Evolutionary conservation across 2,329 filamentous ascomycete species (phyloP).

Genomic region (Colletotrichum cereale): DNA sequence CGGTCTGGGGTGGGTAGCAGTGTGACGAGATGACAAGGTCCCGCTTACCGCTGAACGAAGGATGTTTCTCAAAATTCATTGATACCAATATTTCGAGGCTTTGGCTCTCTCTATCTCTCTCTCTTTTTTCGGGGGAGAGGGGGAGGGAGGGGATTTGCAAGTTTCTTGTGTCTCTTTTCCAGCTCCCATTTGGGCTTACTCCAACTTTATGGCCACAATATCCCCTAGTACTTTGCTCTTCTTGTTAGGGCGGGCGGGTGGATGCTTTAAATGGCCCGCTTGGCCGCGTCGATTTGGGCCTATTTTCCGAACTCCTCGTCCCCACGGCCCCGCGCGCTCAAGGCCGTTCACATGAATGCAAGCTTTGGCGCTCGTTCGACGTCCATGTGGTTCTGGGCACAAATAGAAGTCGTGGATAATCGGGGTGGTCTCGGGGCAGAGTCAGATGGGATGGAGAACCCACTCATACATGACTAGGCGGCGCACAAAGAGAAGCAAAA

Average conservation of each 20-base stretch:
- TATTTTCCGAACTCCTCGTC: constrained; percentile 1
- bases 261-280: neutral
- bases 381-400: neutral
- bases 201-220: neutral
- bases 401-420: neutral
- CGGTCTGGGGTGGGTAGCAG: constrained; percentile 6
- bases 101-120: too few species aligned
- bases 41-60: too few species aligned
- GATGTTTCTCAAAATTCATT: neutral
- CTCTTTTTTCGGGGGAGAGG: too few species aligned
- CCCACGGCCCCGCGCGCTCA: neutral
- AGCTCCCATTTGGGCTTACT: neutral
- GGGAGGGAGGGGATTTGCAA: too few species aligned
- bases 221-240: neutral
- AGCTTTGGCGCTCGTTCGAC: neutral
- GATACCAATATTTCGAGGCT: neutral
- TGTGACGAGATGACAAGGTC: neutral
- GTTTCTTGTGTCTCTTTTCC: neutral
- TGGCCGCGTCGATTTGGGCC: neutral
- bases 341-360: neutral
- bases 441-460: neutral
- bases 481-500: neutral
- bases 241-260: neutral
- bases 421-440: neutral
- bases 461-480: neutral